Evolutionary conservation across 139 green algal genomes (phyloP).

Genomic region (Protoeuglena noctilucae): DNA sequence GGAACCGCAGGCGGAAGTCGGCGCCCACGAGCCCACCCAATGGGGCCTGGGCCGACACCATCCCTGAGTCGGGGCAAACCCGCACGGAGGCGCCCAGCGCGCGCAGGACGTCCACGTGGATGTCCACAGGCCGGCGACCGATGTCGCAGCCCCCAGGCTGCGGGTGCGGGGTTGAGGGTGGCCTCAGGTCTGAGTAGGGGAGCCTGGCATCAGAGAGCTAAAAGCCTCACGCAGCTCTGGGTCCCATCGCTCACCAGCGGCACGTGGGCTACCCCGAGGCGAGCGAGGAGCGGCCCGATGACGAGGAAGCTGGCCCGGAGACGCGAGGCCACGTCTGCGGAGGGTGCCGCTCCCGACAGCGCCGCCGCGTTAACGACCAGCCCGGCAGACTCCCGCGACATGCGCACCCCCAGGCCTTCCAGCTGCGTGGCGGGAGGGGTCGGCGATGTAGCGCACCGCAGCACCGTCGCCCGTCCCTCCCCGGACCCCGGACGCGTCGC

Average conservation of each 20-base stretch:
- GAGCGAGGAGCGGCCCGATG: conserved; percentile 13
- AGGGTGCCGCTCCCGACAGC: conserved; percentile 15
- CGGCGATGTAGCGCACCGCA: no score
- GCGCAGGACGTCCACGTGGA: conserved; percentile 25
- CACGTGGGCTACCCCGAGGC: neutral
- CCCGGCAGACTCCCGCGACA: neutral
- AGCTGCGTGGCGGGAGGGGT: no score
- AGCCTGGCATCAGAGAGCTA: no score
- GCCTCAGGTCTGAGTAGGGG: no score
- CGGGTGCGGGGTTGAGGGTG: no score
- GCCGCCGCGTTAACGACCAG: neutral
- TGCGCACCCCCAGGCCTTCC: neutral
- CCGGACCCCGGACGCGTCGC: no score
- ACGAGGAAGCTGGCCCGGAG: conserved; percentile 33
- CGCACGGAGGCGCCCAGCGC: conserved; percentile 21
- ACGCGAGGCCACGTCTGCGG: conserved; percentile 14
- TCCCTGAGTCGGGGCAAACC: neutral
- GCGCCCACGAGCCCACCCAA: conserved; percentile 17
- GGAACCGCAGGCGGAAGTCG: conserved; percentile 25
- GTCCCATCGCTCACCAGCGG: no score
- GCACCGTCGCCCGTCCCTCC: no score
- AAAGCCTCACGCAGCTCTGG: no score
- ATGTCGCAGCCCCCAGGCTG: conserved; percentile 39
- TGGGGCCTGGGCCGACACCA: neutral
- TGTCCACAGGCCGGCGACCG: conserved; percentile 29